These are phyloP conservation scores for Solanum chiquidenum DNA, from an alignment of 257 asterid species.

Conservation along the genomic window DNA sequence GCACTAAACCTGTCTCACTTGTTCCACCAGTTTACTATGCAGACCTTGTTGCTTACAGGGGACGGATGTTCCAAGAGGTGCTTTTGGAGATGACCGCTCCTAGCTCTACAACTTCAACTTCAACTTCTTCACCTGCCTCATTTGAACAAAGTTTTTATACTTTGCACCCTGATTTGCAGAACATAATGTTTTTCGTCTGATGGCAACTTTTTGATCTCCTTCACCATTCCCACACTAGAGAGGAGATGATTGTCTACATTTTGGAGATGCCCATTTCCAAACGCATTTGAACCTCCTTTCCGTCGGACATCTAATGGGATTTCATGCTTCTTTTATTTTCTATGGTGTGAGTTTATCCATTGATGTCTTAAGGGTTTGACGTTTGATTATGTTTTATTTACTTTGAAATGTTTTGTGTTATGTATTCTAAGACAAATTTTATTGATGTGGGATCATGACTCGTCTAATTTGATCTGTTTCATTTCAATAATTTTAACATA, in stretches of 20 bases:
- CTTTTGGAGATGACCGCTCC: conserved; percentile 15
- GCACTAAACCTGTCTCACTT: conserved; percentile 70
- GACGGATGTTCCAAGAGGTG: conserved; percentile 56
- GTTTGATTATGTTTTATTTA: neutral
- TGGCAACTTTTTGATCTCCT: neutral
- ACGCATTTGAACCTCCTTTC: conserved; percentile 30
- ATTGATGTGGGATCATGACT: no score
- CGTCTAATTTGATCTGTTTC: no score
- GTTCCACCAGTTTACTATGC: conserved; percentile 79
- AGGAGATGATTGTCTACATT: neutral
- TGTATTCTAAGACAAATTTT: neutral
- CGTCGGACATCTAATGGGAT: conserved; percentile 30
- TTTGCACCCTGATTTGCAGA: conserved; percentile 29
- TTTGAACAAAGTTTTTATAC: conserved; percentile 25
- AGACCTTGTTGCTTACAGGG: conserved; percentile 69
- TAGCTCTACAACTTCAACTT: neutral
- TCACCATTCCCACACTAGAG: neutral
- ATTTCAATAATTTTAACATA: no score
- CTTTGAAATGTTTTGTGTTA: neutral
- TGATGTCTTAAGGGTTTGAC: neutral
- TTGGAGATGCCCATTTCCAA: neutral
- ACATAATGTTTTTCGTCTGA: conserved; percentile 51
- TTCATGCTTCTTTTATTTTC: neutral
- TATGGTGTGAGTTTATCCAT: neutral
- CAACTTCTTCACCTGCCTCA: conserved; percentile 7